A percentile compares a stretch with the other conserved stretches of the same genome.
phyloP scores from a whole-genome alignment of 106 monocot genomes.

The Dendrobium huoshanense region DNA sequence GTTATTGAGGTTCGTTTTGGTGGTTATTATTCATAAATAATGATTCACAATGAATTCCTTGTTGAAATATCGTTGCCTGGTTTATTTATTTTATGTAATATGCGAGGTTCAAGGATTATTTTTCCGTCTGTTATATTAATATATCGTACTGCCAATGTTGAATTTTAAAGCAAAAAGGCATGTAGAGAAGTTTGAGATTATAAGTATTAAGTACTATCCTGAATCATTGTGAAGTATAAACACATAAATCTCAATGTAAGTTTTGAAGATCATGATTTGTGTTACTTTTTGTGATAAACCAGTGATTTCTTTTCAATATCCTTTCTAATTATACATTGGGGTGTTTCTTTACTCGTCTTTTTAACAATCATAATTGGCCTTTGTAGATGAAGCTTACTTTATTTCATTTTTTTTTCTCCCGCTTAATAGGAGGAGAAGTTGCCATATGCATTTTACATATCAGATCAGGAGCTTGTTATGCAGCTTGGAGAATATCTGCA shows the following conservation, averaged over 20 bases:
- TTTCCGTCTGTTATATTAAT: neutral
- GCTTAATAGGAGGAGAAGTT: constrained; percentile 70
- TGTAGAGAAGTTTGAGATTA: neutral
- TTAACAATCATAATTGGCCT: neutral
- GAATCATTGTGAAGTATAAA: neutral
- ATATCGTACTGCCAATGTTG: neutral
- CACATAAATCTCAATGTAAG: neutral
- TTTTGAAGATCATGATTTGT: neutral
- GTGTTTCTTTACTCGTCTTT: neutral
- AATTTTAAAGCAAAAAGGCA: neutral
- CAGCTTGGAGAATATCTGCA: constrained; percentile 58
- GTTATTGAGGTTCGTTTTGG: neutral
- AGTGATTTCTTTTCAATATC: neutral
- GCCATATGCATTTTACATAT: constrained; percentile 91
- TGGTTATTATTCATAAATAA: neutral
- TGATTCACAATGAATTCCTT: neutral
- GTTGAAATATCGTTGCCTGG: neutral
- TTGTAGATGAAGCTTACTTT: neutral
- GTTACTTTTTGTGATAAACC: neutral
- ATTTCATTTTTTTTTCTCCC: neutral
- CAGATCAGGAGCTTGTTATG: constrained; percentile 73
- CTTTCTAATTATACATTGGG: neutral
- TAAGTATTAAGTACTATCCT: neutral
- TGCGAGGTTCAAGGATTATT: neutral
- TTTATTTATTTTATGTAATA: constrained; percentile 2